phyloP scores from a whole-genome alignment of 805 yeast species.

The Candida stauntonica region DNA sequence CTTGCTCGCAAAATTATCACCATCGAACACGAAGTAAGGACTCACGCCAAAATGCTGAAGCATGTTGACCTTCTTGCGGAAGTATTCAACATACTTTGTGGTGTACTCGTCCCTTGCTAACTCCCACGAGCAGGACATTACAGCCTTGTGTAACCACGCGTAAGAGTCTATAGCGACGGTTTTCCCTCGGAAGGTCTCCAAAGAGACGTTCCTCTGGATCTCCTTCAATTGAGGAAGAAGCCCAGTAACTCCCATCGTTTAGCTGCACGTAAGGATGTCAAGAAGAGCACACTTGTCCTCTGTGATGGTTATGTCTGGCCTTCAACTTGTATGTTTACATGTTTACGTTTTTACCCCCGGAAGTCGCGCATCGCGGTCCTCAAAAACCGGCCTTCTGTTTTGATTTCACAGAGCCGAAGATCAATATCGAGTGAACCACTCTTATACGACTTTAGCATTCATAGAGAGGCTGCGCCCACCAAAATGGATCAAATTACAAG shows the following conservation, averaged over 20 bases:
- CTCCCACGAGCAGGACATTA: conserved; percentile 78
- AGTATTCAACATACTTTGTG: conserved; percentile 62
- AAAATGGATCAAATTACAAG: conserved; percentile 10
- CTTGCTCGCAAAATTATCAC: conserved; percentile 80
- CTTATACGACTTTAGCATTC: background rate
- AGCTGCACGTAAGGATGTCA: background rate
- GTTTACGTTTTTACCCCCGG: background rate
- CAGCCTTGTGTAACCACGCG: conserved; percentile 93
- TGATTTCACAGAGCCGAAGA: background rate
- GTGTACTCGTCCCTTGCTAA: conserved; percentile 70
- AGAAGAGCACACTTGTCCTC: too few species aligned
- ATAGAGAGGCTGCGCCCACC: conserved; percentile 1
- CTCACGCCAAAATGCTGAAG: conserved; percentile 59
- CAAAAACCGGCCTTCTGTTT: background rate
- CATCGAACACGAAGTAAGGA: conserved; percentile 92
- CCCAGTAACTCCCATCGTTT: conserved; percentile 79
- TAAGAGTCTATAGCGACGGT: conserved; percentile 92
- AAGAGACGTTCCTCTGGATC: conserved; percentile 55
- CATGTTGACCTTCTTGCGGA: conserved; percentile 63
- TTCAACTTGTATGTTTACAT: too few species aligned
- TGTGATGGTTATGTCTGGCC: too few species aligned
- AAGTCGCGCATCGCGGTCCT: background rate
- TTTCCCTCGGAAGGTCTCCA: conserved; percentile 63
- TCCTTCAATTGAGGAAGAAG: conserved; percentile 74
- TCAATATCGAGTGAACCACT: background rate